phyloP scores from a whole-genome alignment of 495 filamentous ascomycete species.

The Cercophora newfieldiana region DNA sequence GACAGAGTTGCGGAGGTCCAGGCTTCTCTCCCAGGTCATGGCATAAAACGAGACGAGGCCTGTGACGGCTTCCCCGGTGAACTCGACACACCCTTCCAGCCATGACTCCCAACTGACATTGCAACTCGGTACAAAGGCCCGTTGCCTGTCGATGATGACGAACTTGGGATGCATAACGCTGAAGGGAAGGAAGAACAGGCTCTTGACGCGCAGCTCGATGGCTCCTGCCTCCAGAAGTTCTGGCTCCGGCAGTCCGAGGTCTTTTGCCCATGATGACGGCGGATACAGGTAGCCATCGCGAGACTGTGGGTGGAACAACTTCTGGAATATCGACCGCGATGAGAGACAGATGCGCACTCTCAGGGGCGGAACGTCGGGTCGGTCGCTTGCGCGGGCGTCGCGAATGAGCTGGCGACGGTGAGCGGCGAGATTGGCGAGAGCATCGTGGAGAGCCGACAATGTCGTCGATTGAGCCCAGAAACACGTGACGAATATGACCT shows the following conservation, averaged over 20 bases:
- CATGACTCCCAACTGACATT: conserved; percentile 78
- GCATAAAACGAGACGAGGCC: conserved; percentile 61
- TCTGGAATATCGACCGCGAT: conserved; percentile 64
- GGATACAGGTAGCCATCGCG: conserved; percentile 58
- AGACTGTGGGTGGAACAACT: conserved; percentile 63
- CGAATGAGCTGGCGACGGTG: conserved; percentile 28
- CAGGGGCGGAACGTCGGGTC: conserved; percentile 15
- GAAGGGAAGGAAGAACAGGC: conserved; percentile 69
- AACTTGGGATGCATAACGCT: conserved; percentile 80
- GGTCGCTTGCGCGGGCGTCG: conserved; percentile 18
- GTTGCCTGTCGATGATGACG: conserved; percentile 64
- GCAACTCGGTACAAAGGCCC: conserved; percentile 63
- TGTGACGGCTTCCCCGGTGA: conserved; percentile 56
- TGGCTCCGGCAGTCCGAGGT: conserved; percentile 59
- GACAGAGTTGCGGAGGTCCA: conserved; percentile 6
- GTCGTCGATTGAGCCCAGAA: conserved; percentile 69
- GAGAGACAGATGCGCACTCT: conserved; percentile 54
- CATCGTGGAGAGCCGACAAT: conserved; percentile 47
- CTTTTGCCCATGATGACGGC: conserved; percentile 52
- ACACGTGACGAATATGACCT: conserved; percentile 73
- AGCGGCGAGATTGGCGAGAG: conserved; percentile 54
- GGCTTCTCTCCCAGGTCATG: conserved; percentile 53
- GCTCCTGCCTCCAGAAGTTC: conserved; percentile 49
- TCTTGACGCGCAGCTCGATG: conserved; percentile 66
- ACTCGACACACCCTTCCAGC: conserved; percentile 67